Conservation (phyloP, 2,329 filamentous ascomycete species). For the Beauveria australis region DNA sequence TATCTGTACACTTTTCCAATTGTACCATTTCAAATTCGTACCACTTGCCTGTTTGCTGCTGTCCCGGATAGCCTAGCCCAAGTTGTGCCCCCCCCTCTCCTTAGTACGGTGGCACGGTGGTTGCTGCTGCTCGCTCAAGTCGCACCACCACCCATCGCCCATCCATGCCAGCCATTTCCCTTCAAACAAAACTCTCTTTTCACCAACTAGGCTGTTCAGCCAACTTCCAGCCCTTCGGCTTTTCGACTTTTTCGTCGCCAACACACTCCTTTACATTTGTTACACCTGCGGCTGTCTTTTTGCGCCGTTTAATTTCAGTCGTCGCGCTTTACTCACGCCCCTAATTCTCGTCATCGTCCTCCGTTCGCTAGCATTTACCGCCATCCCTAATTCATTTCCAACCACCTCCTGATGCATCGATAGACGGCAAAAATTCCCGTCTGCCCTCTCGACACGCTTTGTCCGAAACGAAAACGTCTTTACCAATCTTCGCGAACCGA, state of each 20-base stretch:
- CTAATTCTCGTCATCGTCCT: slow-evolving; percentile 4
- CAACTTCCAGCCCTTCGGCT: slow-evolving; percentile 8
- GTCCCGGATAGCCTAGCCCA: not conserved
- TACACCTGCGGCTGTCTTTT: slow-evolving; percentile 1
- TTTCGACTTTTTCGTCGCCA: slow-evolving; percentile 1
- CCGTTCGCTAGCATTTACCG: not conserved
- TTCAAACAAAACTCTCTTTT: slow-evolving; percentile 8
- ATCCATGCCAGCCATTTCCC: slow-evolving; percentile 1
- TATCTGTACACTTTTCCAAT: not conserved
- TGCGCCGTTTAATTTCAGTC: not conserved
- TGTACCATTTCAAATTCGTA: not conserved
- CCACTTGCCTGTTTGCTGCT: not conserved
- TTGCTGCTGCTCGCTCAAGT: not conserved
- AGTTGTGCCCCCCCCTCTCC: not conserved
- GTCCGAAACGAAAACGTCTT: not conserved
- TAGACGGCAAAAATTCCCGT: not conserved
- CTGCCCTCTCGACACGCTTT: not conserved
- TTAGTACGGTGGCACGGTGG: not conserved
- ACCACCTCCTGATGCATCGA: slow-evolving; percentile 5
- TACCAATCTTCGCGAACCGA: not conserved
- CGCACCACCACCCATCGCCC: not conserved
- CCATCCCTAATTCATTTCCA: not conserved
- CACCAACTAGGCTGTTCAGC: not conserved
- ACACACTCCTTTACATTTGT: slow-evolving; percentile 5
- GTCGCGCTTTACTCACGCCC: not conserved